Percentiles rank a stretch among this genome's conserved stretches.
These are phyloP conservation scores for Hyaloperonospora arabidopsidis DNA, from an alignment of 352 stramenopile genomes.

Conservation along the genomic window DNA sequence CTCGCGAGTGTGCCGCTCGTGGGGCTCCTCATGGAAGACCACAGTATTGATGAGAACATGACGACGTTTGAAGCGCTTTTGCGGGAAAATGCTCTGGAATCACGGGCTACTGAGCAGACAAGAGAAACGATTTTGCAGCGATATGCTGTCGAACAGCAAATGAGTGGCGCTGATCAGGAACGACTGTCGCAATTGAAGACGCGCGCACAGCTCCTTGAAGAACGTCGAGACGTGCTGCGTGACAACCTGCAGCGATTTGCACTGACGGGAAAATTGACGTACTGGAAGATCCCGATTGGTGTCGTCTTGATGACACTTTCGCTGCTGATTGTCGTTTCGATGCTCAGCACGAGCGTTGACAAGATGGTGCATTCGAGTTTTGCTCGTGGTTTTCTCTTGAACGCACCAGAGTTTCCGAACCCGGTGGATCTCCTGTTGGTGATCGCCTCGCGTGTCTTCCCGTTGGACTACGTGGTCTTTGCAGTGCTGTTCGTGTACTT, in stretches of 20 bases:
- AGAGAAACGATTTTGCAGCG: slow-evolving; percentile 61
- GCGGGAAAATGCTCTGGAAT: slow-evolving; percentile 67
- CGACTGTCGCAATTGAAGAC: slow-evolving; percentile 66
- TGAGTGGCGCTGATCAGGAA: slow-evolving; percentile 64
- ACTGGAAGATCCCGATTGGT: slow-evolving; percentile 68
- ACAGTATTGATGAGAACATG: slow-evolving; percentile 56
- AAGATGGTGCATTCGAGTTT: slow-evolving; percentile 74
- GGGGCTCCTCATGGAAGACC: slow-evolving; percentile 71
- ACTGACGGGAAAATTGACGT: slow-evolving; percentile 33
- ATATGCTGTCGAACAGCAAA: slow-evolving; percentile 52
- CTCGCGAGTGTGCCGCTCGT: slow-evolving; percentile 68
- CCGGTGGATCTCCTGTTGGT: slow-evolving; percentile 70
- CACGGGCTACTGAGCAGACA: slow-evolving; percentile 55
- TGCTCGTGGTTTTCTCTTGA: slow-evolving; percentile 57
- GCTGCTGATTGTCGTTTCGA: slow-evolving; percentile 59
- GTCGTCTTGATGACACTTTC: slow-evolving; percentile 52
- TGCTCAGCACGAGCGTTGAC: slow-evolving; percentile 73
- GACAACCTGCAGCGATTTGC: slow-evolving; percentile 55
- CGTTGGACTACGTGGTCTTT: slow-evolving; percentile 81
- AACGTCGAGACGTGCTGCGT: slow-evolving; percentile 59
- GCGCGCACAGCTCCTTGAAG: slow-evolving; percentile 54
- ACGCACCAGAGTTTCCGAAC: slow-evolving; percentile 56
- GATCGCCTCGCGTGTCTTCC: slow-evolving; percentile 64
- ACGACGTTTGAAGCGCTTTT: slow-evolving; percentile 69
- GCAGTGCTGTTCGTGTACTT: slow-evolving; percentile 70